phyloP scores from a whole-genome alignment of 768 basidiomycete genomes.

The Tricholoma sp. region DNA sequence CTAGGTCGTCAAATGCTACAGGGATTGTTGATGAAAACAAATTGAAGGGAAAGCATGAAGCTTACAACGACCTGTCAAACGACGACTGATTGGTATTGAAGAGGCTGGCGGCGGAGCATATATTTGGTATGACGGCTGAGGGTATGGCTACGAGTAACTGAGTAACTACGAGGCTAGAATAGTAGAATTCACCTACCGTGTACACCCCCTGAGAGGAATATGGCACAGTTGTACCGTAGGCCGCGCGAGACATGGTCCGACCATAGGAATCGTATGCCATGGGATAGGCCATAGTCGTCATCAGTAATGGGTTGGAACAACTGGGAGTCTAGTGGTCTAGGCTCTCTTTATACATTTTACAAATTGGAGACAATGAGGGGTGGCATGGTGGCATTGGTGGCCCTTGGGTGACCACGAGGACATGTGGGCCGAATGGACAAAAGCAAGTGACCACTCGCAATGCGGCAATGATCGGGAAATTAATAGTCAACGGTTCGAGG shows the following conservation, averaged over 20 bases:
- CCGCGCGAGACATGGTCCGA: constrained; percentile 33
- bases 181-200: constrained; percentile 27
- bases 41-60: neutral
- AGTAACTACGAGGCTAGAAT: neutral
- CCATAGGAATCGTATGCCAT: constrained; percentile 18
- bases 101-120: constrained; percentile 34
- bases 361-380: constrained; percentile 12
- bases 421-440: constrained; percentile 1
- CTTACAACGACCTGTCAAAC: constrained; percentile 38
- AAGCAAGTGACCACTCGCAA: constrained; percentile 5
- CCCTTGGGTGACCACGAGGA: constrained; percentile 15
- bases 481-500: constrained; percentile 6
- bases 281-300: constrained; percentile 18
- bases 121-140: constrained; percentile 40
- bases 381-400: constrained; percentile 1
- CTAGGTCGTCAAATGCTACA: constrained; percentile 53
- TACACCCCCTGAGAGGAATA: constrained; percentile 36
- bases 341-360: constrained; percentile 13
- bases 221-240: constrained; percentile 25
- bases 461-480: constrained; percentile 5
- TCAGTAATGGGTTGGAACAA: neutral
- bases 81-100: constrained; percentile 33
- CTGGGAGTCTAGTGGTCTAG: neutral
- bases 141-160: constrained; percentile 28
- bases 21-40: neutral